Evolutionary conservation across 148 eudicot genomes (phyloP).

Genomic region (Beta vulgaris): DNA sequence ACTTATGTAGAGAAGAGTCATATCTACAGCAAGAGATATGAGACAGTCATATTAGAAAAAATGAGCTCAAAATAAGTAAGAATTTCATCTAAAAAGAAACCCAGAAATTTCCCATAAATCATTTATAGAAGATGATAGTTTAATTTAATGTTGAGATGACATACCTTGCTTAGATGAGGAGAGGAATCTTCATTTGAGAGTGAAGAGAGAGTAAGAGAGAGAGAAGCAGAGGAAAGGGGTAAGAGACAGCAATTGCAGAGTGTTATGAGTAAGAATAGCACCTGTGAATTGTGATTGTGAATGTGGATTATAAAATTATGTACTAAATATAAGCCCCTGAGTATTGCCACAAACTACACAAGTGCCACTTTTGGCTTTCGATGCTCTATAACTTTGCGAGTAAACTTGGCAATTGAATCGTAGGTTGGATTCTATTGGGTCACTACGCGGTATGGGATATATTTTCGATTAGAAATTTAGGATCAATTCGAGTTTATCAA

Average conservation of each 20-base stretch:
- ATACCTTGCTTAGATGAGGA: conserved; percentile 27
- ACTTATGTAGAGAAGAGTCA: not conserved
- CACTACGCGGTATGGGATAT: no score
- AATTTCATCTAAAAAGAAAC: not conserved
- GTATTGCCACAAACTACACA: not conserved
- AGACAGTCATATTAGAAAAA: not conserved
- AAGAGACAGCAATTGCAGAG: conserved; percentile 11
- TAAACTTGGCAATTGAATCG: no score
- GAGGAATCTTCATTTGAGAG: conserved; percentile 16
- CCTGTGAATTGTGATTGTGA: no score
- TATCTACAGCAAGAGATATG: not conserved
- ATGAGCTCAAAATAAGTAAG: not conserved
- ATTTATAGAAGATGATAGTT: not conserved
- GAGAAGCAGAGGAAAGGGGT: conserved; percentile 2
- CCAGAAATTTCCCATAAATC: not conserved
- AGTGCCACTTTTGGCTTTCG: not conserved
- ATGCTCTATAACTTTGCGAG: no score
- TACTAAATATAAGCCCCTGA: not conserved
- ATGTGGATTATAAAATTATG: not conserved
- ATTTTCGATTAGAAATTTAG: no score
- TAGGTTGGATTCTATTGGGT: no score
- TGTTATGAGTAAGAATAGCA: conserved; percentile 13
- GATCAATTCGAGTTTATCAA: no score
- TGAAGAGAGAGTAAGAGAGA: not conserved
- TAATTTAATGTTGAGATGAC: not conserved